Evolutionary conservation across 345 rosid genomes (phyloP).

Genomic region (Salix koriyanagi): DNA sequence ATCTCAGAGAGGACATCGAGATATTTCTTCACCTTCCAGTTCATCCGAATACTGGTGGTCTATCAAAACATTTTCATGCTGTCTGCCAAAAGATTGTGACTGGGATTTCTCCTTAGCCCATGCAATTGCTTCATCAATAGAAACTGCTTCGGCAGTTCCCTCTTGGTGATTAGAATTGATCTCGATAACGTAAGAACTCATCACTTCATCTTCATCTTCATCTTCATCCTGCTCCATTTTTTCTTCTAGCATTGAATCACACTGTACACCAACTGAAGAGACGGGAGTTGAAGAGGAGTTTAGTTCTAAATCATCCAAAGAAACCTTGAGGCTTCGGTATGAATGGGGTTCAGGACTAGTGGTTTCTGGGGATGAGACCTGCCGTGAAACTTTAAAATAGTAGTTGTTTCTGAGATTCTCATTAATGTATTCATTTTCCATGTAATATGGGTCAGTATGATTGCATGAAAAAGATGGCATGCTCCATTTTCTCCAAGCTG

Average conservation of each 20-base stretch:
- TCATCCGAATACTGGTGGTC: slow-evolving; percentile 7
- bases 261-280: slow-evolving; percentile 35
- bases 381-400: slow-evolving; percentile 35
- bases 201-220: slow-evolving; percentile 32
- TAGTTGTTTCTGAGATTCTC: slow-evolving; percentile 34
- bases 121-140: slow-evolving; percentile 62
- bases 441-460: slow-evolving; percentile 20
- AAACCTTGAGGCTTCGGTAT: slow-evolving; percentile 34
- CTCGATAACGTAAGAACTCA: slow-evolving; percentile 85
- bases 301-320: slow-evolving; percentile 54
- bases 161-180: slow-evolving; percentile 55
- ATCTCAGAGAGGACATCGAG: not conserved
- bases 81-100: slow-evolving; percentile 20
- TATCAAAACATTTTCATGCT: slow-evolving; percentile 8
- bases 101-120: slow-evolving; percentile 67
- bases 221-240: slow-evolving; percentile 40
- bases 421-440: slow-evolving; percentile 32
- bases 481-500: slow-evolving; percentile 23
- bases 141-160: slow-evolving; percentile 43
- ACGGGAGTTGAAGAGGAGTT: slow-evolving; percentile 71
- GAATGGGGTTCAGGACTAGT: slow-evolving; percentile 57
- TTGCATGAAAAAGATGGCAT: slow-evolving; percentile 37
- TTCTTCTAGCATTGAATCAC: slow-evolving; percentile 26
- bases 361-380: slow-evolving; percentile 64
- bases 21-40: slow-evolving; percentile 27